These are phyloP conservation scores for Candida silvicultrix DNA, from an alignment of 805 yeast species.

Conservation along the genomic window DNA sequence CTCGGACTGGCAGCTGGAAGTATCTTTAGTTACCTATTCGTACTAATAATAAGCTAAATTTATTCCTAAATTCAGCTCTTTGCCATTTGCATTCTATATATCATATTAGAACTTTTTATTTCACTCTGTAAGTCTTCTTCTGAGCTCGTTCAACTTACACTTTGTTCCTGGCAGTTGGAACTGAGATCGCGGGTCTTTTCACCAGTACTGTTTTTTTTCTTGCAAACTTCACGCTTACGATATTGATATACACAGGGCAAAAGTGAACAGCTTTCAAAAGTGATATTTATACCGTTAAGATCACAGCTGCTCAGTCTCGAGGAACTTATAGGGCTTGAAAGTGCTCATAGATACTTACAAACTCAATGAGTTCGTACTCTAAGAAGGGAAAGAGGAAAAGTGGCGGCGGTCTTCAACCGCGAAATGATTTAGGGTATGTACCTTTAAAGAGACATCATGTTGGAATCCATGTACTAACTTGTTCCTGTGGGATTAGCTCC, in stretches of 20 bases:
- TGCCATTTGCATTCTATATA: background rate
- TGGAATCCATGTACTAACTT: background rate
- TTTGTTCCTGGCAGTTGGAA: background rate
- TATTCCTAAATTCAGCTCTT: too few species aligned
- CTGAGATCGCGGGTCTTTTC: background rate
- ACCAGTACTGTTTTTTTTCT: background rate
- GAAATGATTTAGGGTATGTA: background rate
- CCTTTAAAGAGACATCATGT: background rate
- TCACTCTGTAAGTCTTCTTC: too few species aligned
- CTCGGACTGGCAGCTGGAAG: conserved; percentile 79
- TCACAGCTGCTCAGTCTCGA: background rate
- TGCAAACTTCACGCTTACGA: background rate
- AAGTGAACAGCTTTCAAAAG: too few species aligned
- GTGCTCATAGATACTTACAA: background rate
- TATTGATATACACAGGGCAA: too few species aligned
- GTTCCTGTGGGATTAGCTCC: too few species aligned
- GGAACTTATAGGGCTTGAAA: background rate
- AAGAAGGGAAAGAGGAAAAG: background rate
- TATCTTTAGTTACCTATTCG: conserved; percentile 63
- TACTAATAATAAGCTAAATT: conserved; percentile 15
- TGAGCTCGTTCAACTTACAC: too few species aligned
- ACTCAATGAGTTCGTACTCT: background rate
- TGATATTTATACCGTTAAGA: too few species aligned
- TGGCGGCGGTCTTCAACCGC: background rate
- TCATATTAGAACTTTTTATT: too few species aligned